Evolutionary conservation across 768 basidiomycete genomes (phyloP).

Genomic region (Termitomyces sp.): DNA sequence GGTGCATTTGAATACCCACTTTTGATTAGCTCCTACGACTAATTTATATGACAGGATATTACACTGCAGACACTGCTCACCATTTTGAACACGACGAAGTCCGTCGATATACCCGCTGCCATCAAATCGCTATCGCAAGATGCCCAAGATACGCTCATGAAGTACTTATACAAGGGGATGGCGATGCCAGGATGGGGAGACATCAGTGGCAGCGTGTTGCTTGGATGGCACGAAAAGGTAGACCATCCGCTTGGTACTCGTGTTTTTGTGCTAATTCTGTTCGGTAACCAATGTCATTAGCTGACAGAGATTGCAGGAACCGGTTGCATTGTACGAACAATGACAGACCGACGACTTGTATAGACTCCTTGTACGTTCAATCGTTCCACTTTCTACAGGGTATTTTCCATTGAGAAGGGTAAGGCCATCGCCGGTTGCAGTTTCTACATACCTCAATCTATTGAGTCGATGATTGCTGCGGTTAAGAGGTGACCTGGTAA

Average conservation of each 20-base stretch:
- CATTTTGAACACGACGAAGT: conserved; percentile 91
- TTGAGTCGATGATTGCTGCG: neutral
- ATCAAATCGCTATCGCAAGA: conserved; percentile 70
- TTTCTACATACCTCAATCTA: neutral
- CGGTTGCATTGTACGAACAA: conserved; percentile 88
- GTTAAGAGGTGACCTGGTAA: neutral
- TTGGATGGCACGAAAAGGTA: conserved; percentile 98
- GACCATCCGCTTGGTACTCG: neutral
- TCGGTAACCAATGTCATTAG: conserved; percentile 30
- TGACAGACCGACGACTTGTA: conserved; percentile 53
- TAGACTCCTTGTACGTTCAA: conserved; percentile 16
- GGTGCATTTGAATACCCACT: conserved; percentile 34
- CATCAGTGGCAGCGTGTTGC: conserved; percentile 50
- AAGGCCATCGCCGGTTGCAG: neutral
- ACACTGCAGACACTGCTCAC: conserved; percentile 78
- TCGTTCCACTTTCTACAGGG: neutral
- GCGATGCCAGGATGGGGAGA: conserved; percentile 56
- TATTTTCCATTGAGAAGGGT: neutral
- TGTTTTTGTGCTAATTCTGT: conserved; percentile 14
- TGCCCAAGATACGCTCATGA: conserved; percentile 90
- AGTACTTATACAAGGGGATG: conserved; percentile 98
- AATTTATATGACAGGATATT: conserved; percentile 45
- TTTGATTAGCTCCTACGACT: neutral
- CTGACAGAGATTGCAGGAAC: conserved; percentile 91
- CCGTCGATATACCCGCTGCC: conserved; percentile 75